These are phyloP conservation scores for Davidsoniella australis DNA, from an alignment of 2,329 filamentous ascomycete species.

Conservation along the genomic window DNA sequence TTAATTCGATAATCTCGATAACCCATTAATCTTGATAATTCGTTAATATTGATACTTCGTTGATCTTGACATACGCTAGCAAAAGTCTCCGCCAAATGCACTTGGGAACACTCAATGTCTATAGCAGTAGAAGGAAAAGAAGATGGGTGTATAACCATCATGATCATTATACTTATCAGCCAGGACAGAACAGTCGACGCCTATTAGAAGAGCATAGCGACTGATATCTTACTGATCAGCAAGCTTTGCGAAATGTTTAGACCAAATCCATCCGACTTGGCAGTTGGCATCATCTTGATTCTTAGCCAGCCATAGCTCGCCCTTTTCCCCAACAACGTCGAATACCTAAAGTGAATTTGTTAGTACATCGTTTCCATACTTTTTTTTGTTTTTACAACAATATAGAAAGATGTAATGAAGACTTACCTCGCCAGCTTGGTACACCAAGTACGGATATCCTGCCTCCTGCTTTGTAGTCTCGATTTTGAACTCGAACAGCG, in stretches of 20 bases:
- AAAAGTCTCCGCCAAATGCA: too few relatives aligned
- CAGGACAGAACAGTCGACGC: neutral
- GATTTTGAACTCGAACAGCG: conserved; percentile 94
- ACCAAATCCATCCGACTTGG: conserved; percentile 94
- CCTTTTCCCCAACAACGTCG: conserved; percentile 87
- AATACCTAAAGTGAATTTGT: conserved; percentile 40
- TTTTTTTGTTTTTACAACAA: too few relatives aligned
- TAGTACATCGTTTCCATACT: neutral
- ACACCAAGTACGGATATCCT: conserved; percentile 89
- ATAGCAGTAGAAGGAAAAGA: neutral
- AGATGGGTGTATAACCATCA: neutral
- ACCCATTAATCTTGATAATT: too few relatives aligned
- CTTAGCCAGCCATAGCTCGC: conserved; percentile 90
- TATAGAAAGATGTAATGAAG: neutral
- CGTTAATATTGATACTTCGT: too few relatives aligned
- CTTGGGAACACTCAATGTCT: too few relatives aligned
- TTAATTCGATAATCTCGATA: too few relatives aligned
- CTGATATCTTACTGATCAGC: conserved; percentile 27
- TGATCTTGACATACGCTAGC: too few relatives aligned
- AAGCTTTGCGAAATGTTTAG: conserved; percentile 77
- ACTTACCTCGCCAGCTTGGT: conserved; percentile 75
- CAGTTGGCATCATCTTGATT: conserved; percentile 80
- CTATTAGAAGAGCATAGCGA: conserved; percentile 1
- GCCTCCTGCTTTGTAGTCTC: conserved; percentile 80
- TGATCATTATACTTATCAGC: too few relatives aligned